Evolutionary conservation across 2,329 filamentous ascomycete species (phyloP), one percentile per base, ranked within the genome.

Genomic region (Coleophoma eucalyptorum): DNA sequence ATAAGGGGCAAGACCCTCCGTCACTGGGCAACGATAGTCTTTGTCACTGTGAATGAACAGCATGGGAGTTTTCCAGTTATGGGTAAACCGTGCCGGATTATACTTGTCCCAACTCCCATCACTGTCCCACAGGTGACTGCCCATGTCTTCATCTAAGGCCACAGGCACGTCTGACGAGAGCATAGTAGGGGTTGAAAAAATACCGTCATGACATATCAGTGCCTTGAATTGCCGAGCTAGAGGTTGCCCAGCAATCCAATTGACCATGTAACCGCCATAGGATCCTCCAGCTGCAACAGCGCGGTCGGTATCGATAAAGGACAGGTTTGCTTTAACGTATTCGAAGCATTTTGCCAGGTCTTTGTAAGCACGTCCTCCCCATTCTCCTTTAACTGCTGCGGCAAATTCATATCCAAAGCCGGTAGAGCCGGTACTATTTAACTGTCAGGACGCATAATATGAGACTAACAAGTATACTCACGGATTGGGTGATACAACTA

Each of bases 231-330:
- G 82, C 35, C 88, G 82, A 19, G 89, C 91, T 0, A 96, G 78
- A 0, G 82, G 78, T 54, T 93, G 86, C 12, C 91, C 91, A 68
- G 96, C 89, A 61, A 96, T 90, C 90, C 91, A 95, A 67, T 94
- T 87, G 58, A 87, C 84, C 86, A 89, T 89, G 63, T 83, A 88
- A 8, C 86, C 86, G 20, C 86, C 86, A 58, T 87, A 89, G 4
- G 80, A 84, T 1, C 86, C 88, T 6, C 89, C 89, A 0, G 89
- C 70, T 1, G 85, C 87, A 1, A 92, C 87, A 1, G 86, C 81
- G 11, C 81, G 77, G 4, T 74, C 67, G 0, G 80, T 85, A 62
- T 92, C 87, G 32, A 90, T 79, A 58, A 84, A 88, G 0, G 73
- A 66, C 58, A 91, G 67, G 50, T 86, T 75, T 31, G 79, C 69